These are phyloP conservation scores for Peribolospora kevripleyi DNA, from an alignment of 768 basidiomycete species.

Conservation along the genomic window DNA sequence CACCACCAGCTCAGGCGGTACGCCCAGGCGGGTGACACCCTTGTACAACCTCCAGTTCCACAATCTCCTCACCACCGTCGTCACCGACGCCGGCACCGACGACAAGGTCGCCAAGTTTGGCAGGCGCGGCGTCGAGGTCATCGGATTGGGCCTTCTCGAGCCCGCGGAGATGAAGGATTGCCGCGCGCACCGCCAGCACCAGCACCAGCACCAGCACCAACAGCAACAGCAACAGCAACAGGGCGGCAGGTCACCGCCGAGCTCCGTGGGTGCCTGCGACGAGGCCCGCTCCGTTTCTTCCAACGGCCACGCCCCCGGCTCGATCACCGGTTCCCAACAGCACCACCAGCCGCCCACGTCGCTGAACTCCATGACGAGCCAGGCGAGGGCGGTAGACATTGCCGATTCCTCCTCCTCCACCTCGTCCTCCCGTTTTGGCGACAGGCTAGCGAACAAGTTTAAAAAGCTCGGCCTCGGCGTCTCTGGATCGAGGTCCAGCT, in stretches of 20 bases:
- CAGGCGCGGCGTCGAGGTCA: slow-evolving; percentile 44
- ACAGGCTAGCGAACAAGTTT: no score
- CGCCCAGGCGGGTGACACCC: slow-evolving; percentile 14
- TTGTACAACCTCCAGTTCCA: slow-evolving; percentile 72
- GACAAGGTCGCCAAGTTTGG: slow-evolving; percentile 58
- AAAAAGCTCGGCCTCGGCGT: no score
- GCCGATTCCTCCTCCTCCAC: no score
- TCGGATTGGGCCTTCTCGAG: slow-evolving; percentile 53
- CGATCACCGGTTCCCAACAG: no score
- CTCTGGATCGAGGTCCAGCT: no score
- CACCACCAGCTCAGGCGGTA: slow-evolving; percentile 16
- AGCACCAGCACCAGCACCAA: background rate
- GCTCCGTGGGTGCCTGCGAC: background rate
- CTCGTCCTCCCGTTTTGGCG: no score
- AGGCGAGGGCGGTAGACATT: no score
- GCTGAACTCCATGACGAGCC: no score
- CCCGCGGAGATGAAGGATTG: slow-evolving; percentile 44
- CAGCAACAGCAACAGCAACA: background rate
- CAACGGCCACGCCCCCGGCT: no score
- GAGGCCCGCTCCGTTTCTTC: no score
- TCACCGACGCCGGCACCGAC: slow-evolving; percentile 70
- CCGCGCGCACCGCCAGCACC: background rate
- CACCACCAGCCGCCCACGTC: no score
- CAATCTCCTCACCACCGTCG: slow-evolving; percentile 60
- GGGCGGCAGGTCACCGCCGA: background rate